Evolutionary conservation across 2,329 filamentous ascomycete species (phyloP).

Genomic region (Monosporascus sp.): DNA sequence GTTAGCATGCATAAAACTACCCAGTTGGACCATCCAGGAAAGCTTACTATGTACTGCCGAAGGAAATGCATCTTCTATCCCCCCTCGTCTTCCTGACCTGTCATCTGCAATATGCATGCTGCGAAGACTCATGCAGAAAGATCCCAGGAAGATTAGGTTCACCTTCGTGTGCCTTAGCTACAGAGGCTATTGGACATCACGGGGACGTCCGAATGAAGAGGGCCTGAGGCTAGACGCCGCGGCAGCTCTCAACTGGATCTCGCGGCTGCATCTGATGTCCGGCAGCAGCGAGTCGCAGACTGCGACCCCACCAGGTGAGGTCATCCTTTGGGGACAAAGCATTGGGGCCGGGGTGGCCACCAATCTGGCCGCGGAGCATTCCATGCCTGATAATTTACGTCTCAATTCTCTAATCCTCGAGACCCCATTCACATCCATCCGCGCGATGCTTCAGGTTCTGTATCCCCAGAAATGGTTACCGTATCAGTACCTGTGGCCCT

Average conservation of each 20-base stretch:
- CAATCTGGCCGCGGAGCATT: conserved; percentile 44
- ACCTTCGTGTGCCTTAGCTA: conserved; percentile 55
- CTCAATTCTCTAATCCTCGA: conserved; percentile 59
- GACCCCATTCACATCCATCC: conserved; percentile 68
- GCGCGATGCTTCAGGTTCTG: conserved; percentile 63
- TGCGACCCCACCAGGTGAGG: conserved; percentile 13
- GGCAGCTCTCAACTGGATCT: conserved; percentile 59
- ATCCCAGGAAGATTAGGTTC: conserved; percentile 27
- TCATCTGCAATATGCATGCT: conserved; percentile 46
- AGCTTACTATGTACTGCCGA: conserved; percentile 13
- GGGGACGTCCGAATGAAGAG: conserved; percentile 62
- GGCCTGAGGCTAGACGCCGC: conserved; percentile 65
- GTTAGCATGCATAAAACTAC: conserved; percentile 27
- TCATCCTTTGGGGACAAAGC: conserved; percentile 73
- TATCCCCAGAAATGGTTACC: conserved; percentile 79
- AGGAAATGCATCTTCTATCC: conserved; percentile 57
- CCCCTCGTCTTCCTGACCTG: conserved; percentile 50
- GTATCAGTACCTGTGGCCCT: conserved; percentile 69
- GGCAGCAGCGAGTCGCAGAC: conserved; percentile 1
- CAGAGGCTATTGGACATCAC: conserved; percentile 73
- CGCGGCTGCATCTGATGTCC: conserved; percentile 30
- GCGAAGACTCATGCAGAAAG: conserved; percentile 29
- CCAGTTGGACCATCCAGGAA: conserved; percentile 5
- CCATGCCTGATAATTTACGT: conserved; percentile 31
- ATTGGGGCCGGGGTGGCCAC: conserved; percentile 69